These are phyloP conservation scores for Scheffersomyces segobiensis DNA, from an alignment of 1,139 yeast genomes.

Conservation along the genomic window DNA sequence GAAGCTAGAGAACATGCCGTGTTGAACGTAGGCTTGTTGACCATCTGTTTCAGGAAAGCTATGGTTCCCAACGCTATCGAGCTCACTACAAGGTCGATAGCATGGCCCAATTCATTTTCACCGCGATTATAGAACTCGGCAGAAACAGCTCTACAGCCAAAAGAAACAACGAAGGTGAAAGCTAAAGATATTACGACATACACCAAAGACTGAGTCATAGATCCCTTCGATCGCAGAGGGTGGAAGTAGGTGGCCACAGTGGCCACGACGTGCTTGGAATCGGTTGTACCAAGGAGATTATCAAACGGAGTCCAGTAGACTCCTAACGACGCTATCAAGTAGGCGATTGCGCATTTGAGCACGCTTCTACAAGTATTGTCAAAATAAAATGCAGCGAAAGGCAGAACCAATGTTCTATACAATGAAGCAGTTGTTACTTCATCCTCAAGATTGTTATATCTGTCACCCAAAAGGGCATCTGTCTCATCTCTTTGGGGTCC, in stretches of 20 bases:
- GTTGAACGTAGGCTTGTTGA: slow-evolving; percentile 69
- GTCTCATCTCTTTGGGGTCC: background rate
- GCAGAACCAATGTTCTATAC: background rate
- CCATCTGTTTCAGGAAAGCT: slow-evolving; percentile 68
- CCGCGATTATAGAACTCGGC: slow-evolving; percentile 48
- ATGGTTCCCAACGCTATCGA: slow-evolving; percentile 63
- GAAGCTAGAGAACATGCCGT: slow-evolving; percentile 82
- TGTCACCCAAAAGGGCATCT: background rate
- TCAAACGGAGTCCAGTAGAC: slow-evolving; percentile 69
- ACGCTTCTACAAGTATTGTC: slow-evolving; percentile 33
- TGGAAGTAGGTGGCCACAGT: slow-evolving; percentile 86
- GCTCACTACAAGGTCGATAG: slow-evolving; percentile 56
- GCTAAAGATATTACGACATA: slow-evolving; percentile 59
- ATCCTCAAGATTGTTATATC: background rate
- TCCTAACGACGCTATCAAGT: slow-evolving; percentile 69
- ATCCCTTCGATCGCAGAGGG: slow-evolving; percentile 76
- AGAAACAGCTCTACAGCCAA: slow-evolving; percentile 55
- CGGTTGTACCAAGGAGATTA: slow-evolving; percentile 59
- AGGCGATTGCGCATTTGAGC: slow-evolving; percentile 70
- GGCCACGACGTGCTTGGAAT: slow-evolving; percentile 78
- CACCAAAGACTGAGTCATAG: slow-evolving; percentile 72
- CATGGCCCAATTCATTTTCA: slow-evolving; percentile 51
- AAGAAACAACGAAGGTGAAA: slow-evolving; percentile 58
- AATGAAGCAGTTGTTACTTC: background rate
- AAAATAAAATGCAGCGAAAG: slow-evolving; percentile 6